Evolutionary conservation across 306 rosid species (phyloP).

Genomic region (Malus sylvestris): DNA sequence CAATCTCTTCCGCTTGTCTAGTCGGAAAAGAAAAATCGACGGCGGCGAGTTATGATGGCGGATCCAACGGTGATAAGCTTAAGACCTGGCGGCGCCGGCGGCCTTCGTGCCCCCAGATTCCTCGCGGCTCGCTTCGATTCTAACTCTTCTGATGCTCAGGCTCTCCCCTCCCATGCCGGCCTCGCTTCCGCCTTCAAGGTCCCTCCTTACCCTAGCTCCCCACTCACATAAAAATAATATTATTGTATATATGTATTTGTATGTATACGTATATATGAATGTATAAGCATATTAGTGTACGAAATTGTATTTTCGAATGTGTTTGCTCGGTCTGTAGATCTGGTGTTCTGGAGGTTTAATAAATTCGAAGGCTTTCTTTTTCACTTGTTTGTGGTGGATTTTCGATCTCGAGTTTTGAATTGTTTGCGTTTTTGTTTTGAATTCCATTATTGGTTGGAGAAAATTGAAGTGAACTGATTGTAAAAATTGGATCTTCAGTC

Average conservation of each 20-base stretch:
- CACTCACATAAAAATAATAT: background rate
- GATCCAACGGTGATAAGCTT: conserved; percentile 36
- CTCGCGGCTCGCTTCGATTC: conserved; percentile 23
- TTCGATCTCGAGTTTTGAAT: background rate
- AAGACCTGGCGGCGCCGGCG: conserved; percentile 40
- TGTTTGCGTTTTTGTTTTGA: background rate
- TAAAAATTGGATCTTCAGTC: background rate
- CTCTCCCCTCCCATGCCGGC: conserved; percentile 20
- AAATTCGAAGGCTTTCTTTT: background rate
- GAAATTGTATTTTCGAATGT: background rate
- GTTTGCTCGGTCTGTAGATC: background rate
- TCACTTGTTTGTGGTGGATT: background rate
- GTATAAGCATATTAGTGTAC: background rate
- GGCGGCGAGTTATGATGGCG: conserved; percentile 27
- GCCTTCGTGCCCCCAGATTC: conserved; percentile 23
- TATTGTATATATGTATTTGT: background rate
- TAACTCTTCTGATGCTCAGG: conserved; percentile 20
- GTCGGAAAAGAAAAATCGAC: background rate
- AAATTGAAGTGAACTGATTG: background rate
- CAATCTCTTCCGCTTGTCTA: background rate
- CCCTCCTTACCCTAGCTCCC: background rate
- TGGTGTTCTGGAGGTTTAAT: background rate
- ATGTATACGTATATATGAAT: background rate
- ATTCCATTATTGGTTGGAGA: background rate
- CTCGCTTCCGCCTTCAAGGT: conserved; percentile 22